A percentile compares a stretch with the other conserved stretches of the same genome.
Evolutionary conservation across 2,329 filamentous ascomycete genomes (phyloP).

Genomic region (Dactylellina parvicollis): DNA sequence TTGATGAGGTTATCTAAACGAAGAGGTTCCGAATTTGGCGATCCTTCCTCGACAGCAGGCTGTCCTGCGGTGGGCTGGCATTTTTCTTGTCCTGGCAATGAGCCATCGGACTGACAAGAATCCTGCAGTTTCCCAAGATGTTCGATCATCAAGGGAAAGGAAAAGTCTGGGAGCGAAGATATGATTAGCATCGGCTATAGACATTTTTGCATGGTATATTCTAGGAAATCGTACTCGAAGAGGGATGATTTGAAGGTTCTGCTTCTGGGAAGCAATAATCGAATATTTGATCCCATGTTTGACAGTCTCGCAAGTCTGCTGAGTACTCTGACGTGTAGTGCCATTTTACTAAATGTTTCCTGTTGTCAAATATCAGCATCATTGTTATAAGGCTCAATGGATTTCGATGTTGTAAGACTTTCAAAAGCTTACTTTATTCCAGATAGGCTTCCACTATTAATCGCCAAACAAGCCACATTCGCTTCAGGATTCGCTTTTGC

Average conservation of each 20-base stretch:
- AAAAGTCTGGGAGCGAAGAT: not conserved
- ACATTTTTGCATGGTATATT: not conserved
- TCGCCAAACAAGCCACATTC: not conserved
- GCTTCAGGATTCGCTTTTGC: not conserved
- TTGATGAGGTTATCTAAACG: no score
- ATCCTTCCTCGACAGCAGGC: no score
- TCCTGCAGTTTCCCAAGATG: no score
- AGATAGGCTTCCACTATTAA: not conserved
- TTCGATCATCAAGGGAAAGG: no score
- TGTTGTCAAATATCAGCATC: not conserved
- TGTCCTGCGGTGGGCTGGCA: no score
- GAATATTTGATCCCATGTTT: slow-evolving; percentile 4
- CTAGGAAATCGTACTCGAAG: not conserved
- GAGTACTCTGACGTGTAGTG: not conserved
- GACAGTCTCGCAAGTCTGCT: not conserved
- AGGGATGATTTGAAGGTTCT: not conserved
- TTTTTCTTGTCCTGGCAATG: no score
- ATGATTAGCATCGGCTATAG: not conserved
- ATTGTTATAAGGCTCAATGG: not conserved
- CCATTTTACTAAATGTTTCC: not conserved
- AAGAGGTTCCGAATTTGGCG: no score
- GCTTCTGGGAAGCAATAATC: not conserved
- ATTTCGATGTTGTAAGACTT: not conserved
- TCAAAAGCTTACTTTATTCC: not conserved
- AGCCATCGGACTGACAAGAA: no score